Conservation (phyloP, 1,284 basidiomycete genomes). For the Meira nashicola region DNA sequence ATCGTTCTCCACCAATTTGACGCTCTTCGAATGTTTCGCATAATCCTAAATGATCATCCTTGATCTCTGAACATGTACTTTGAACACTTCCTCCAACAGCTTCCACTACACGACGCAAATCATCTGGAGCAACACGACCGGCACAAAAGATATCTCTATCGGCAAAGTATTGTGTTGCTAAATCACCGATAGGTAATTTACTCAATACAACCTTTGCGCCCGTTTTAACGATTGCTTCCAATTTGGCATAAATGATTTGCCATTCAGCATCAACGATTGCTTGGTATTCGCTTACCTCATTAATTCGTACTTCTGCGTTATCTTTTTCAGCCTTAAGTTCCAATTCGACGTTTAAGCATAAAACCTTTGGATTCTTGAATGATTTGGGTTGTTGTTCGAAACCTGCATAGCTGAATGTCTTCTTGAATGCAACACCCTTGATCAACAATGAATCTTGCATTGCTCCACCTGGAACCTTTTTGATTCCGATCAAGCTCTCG, state of each 20-base stretch:
- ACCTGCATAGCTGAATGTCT: slow-evolving; percentile 98
- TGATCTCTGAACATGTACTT: slow-evolving; percentile 89
- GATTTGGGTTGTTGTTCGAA: slow-evolving; percentile 98
- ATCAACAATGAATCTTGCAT: slow-evolving; percentile 83
- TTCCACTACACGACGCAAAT: slow-evolving; percentile 89
- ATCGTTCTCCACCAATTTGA: slow-evolving; percentile 95
- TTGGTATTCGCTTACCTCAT: slow-evolving; percentile 81
- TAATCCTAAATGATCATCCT: slow-evolving; percentile 80
- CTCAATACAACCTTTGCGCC: slow-evolving; percentile 96
- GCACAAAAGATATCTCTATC: slow-evolving; percentile 99
- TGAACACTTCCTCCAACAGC: slow-evolving; percentile 93
- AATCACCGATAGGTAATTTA: slow-evolving; percentile 95
- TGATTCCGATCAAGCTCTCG: slow-evolving; percentile 93
- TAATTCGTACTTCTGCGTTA: slow-evolving; percentile 96
- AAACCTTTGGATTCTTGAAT: slow-evolving; percentile 80
- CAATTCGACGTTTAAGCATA: slow-evolving; percentile 95
- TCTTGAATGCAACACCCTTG: slow-evolving; percentile 98
- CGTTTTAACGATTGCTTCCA: slow-evolving; percentile 91
- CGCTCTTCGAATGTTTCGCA: slow-evolving; percentile 89
- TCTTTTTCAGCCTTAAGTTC: slow-evolving; percentile 99
- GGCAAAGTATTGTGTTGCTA: slow-evolving; percentile 99
- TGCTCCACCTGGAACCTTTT: slow-evolving; percentile 97
- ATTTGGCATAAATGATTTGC: slow-evolving; percentile 98
- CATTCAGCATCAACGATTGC: slow-evolving; percentile 99
- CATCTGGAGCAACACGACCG: slow-evolving; percentile 83